Evolutionary conservation across 139 green algal species (phyloP), one percentile per base, ranked within the genome.

Genomic region (Picochlorum sp.): DNA sequence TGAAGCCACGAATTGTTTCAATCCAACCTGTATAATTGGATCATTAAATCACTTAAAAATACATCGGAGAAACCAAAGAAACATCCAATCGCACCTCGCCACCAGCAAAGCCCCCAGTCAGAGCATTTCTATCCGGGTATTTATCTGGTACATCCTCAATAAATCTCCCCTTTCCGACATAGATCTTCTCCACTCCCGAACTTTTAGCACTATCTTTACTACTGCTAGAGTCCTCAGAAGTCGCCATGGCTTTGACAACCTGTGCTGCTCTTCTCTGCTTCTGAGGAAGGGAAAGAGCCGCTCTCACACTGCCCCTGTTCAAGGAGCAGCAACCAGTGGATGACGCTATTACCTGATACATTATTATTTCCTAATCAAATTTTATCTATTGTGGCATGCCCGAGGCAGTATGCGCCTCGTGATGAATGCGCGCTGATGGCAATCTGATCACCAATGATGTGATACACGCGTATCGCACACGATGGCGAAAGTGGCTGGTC

Each of bases 101-200:
- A 32, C 85, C 89, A 6, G 89, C 89, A 82, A 94, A 95, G 21
- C 89, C 89, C 34, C 89, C 89, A 2, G 84, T 86, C 3, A 86
- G 28, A 23, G 23, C 1, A 21, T 38, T 66, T 16, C 65, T 61
- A n/a, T 26, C 59, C 4, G 71, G 71, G 64, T 78, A 78, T 58
- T 71, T 69, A 44, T 34, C 16, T 45, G 71, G 58, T 58, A 73
- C 71, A 49, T 77, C 71, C 8, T 63, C 58, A 21, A 77, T 34
- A 24, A 64, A 69, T 23, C 71, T 56, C 5, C 71, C 64, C 37
- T 72, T 76, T 20, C 69, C 69, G 45, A 76, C 67, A 30, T 76
- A 76, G 23, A 76, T 72, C 61, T 76, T 69, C 11, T 30, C 59
- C 28, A 63, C 68, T 50, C 56, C 56, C 14, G 51, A 59, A 34